Conservation (phyloP, 257 asterid genomes). For the Misopates orontium region DNA sequence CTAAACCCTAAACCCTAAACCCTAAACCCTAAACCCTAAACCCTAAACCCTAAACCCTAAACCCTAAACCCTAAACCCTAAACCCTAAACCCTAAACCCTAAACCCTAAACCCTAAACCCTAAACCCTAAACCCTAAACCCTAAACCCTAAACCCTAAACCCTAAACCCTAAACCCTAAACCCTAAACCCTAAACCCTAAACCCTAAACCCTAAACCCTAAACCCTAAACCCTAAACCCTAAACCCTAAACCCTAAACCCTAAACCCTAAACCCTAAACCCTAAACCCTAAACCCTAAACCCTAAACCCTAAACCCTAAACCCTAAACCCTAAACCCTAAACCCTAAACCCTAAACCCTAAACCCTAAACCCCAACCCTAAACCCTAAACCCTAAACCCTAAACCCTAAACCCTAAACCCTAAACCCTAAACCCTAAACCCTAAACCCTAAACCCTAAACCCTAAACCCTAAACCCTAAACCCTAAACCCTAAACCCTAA, state of each 20-base stretch:
- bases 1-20: background rate
- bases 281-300: background rate
- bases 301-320: background rate
- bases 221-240: background rate
- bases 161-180: background rate
- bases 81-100: background rate
- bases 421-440: background rate
- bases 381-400: background rate
- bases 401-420: background rate
- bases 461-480: conserved; percentile 19
- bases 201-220: background rate
- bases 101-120: background rate
- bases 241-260: background rate
- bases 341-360: background rate
- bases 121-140: background rate
- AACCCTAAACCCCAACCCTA: too few relatives aligned
- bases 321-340: background rate
- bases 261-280: background rate
- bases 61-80: background rate
- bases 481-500: conserved; percentile 12
- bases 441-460: conserved; percentile 18
- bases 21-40: background rate
- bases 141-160: background rate
- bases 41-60: background rate
- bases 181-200: background rate